Percentiles rank a stretch among this genome's conserved stretches.
Evolutionary conservation across 805 yeast species (phyloP).

Genomic region (Nakazawaea sp.): DNA sequence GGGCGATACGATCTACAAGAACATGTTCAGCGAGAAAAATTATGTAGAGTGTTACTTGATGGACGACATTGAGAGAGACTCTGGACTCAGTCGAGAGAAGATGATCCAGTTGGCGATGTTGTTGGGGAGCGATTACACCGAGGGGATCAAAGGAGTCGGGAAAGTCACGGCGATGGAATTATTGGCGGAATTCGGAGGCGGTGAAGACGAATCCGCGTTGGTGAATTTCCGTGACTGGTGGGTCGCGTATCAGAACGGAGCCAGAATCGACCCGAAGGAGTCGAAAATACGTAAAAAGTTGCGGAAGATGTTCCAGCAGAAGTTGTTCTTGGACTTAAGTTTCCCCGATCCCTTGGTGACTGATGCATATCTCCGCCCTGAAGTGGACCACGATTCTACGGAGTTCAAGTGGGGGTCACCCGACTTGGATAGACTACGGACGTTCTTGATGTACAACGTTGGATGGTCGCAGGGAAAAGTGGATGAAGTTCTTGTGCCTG

Average conservation of each 20-base stretch:
- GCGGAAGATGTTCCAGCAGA: constrained; percentile 49
- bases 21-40: constrained; percentile 90
- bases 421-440: constrained; percentile 70
- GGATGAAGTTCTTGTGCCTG: constrained; percentile 81
- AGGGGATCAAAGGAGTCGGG: constrained; percentile 89
- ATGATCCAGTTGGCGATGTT: constrained; percentile 78
- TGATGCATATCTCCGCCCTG: constrained; percentile 74
- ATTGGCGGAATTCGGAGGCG: constrained; percentile 68
- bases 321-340: constrained; percentile 44
- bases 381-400: constrained; percentile 75
- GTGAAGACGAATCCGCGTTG: constrained; percentile 21
- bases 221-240: constrained; percentile 48
- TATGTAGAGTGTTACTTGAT: constrained; percentile 80
- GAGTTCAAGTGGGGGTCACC: constrained; percentile 89
- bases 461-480: constrained; percentile 77
- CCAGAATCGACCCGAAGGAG: constrained; percentile 31
- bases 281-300: constrained; percentile 50
- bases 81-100: constrained; percentile 58
- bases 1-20: constrained; percentile 75
- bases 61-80: constrained; percentile 47
- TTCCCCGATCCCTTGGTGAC: constrained; percentile 69
- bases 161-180: constrained; percentile 91
- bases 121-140: constrained; percentile 93
- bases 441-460: constrained; percentile 58
- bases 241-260: constrained; percentile 36